Base-by-base conservation (phyloP, 192 early-diverging fungal species). In the Linnemannia elongata region DNA sequence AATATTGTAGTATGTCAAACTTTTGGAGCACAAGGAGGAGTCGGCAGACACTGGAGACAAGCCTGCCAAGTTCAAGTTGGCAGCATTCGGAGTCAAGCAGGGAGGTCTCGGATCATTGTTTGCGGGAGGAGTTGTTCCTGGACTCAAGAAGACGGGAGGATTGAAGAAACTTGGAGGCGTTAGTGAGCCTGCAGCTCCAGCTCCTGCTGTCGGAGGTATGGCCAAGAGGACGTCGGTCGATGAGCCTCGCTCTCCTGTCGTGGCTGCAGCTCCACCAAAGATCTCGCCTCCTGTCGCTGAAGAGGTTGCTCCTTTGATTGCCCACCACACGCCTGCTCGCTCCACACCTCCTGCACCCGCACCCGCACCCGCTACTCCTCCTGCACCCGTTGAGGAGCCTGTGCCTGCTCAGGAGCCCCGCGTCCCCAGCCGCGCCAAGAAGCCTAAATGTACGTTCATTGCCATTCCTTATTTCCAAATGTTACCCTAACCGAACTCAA, bases 61-160 rank as follows among this genome's bases (percentile, higher is more conserved):
- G n/a, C 79, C 82, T 33, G 49, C 76, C 42, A 88, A 88, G 13
- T 95, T 94, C 82, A 95, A 89, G 74, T 88, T 96, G 71, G 95
- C 94, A 12, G 94, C 94, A 0, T 95, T 94, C 74, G 95, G 95
- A 79, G 95, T 96, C 13, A 94, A 95, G 78, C 92, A 95, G 84
- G 95, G 95, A 78, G 95, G 95, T 35, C 88, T 96, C 76, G 95
- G 95, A 52, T 92, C 93, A 49, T 83, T 96, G 44, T 93, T 96
- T 73, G 93, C 94, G 52, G 94, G 94, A 47, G 95, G 93, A 36
- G 92, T 91, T 18, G 88, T 95, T 73, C 93, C 95, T 10, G 86
- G 91, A 52, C 82, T 95, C 78, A 93, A 94, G 84, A 95, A 94
- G 83, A 90, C 90, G 6, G 83, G 85, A 33, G 78, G 78, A 17